Percentiles rank a stretch among this genome's conserved stretches.
phyloP scores from a whole-genome alignment of 768 basidiomycete genomes.

The Serendipita indica region DNA sequence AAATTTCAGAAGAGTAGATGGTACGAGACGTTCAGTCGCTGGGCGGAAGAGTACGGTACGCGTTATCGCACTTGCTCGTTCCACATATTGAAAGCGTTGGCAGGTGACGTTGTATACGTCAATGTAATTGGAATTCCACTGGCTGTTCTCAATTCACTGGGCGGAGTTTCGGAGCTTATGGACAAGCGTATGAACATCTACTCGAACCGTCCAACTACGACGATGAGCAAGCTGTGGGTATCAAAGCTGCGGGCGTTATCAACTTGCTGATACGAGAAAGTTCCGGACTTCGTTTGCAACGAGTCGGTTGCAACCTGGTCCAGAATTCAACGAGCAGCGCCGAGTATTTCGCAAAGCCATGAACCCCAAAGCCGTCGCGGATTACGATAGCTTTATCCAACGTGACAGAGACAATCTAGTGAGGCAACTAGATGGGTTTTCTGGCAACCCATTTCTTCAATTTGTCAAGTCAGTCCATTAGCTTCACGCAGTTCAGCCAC shows the following conservation, averaged over 20 bases:
- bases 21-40: conserved; percentile 7
- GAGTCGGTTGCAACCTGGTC: too few species aligned
- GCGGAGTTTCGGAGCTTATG: conserved; percentile 27
- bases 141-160: conserved; percentile 15
- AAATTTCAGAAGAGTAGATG: conserved; percentile 15
- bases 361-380: neutral
- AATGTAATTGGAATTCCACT: conserved; percentile 15
- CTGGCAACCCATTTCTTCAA: too few species aligned
- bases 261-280: too few species aligned
- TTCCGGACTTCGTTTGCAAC: too few species aligned
- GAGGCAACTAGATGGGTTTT: too few species aligned
- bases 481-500: too few species aligned
- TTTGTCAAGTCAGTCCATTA: too few species aligned
- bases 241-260: too few species aligned
- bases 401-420: too few species aligned
- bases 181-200: conserved; percentile 23
- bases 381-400: neutral
- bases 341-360: neutral
- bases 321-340: conserved; percentile 1
- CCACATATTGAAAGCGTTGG: too few species aligned
- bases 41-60: conserved; percentile 10
- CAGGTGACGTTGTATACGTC: conserved; percentile 18
- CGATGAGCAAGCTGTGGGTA: neutral
- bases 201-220: conserved; percentile 18
- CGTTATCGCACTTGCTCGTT: too few species aligned